Conservation (phyloP, 2,329 filamentous ascomycete genomes). For the Fusarium tricinctum region DNA sequence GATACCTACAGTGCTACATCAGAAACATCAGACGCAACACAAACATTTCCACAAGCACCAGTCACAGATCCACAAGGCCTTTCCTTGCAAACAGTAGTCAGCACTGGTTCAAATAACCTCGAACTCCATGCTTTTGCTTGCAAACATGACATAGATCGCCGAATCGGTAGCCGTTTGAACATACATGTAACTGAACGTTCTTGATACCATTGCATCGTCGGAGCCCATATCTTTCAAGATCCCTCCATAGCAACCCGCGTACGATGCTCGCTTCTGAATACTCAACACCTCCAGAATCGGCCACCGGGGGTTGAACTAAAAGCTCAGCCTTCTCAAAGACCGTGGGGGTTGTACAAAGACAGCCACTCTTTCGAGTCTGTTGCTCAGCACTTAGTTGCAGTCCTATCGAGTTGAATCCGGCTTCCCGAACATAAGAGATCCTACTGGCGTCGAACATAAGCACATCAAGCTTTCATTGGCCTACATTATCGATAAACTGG, state of each 20-base stretch:
- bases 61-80: slow-evolving; percentile 16
- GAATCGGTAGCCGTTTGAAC: slow-evolving; percentile 51
- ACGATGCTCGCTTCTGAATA: slow-evolving; percentile 51
- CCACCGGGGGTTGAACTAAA: neutral
- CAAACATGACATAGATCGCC: slow-evolving; percentile 44
- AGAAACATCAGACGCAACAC: neutral
- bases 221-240: slow-evolving; percentile 6
- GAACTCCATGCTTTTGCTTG: neutral
- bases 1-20: neutral
- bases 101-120: fast-evolving
- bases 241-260: slow-evolving; percentile 48
- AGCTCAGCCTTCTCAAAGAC: slow-evolving; percentile 37
- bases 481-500: too few species aligned
- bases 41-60: neutral
- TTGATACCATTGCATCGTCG: too few species aligned
- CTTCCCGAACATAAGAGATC: slow-evolving; percentile 50
- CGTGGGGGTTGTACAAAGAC: slow-evolving; percentile 49
- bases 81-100: slow-evolving; percentile 40
- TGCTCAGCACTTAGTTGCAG: slow-evolving; percentile 1
- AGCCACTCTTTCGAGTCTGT: neutral
- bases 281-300: neutral
- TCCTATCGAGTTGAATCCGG: slow-evolving; percentile 46
- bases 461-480: too few species aligned
- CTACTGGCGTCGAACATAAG: too few species aligned
- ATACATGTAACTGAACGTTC: slow-evolving; percentile 52